phyloP scores from a whole-genome alignment of 768 basidiomycete genomes.

The Mycena polygramma region DNA sequence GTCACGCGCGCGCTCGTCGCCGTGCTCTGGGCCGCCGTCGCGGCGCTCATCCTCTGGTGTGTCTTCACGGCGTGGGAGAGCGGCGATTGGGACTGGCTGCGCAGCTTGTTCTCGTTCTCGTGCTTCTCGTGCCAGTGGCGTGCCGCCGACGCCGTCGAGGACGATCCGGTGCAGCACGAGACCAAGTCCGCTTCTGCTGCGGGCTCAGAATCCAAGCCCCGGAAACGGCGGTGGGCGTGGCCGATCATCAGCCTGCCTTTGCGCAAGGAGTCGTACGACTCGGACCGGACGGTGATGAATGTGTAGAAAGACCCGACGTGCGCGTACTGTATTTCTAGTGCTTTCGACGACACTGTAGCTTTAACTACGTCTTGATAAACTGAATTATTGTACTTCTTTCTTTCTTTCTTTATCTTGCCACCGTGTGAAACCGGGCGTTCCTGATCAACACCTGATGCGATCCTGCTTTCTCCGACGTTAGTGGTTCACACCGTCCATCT shows the following conservation, averaged over 20 bases:
- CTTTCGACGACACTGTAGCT: not conserved
- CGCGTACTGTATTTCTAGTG: slow-evolving; percentile 16
- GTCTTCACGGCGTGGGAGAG: slow-evolving; percentile 59
- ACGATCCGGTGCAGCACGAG: not conserved
- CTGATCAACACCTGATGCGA: too few relatives aligned
- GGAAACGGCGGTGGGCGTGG: not conserved
- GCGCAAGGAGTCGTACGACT: slow-evolving; percentile 14
- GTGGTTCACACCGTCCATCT: too few relatives aligned
- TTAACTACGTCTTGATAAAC: not conserved
- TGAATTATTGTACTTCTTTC: not conserved
- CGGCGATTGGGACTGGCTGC: slow-evolving; percentile 28
- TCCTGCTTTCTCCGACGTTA: too few relatives aligned
- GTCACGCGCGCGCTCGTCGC: slow-evolving; percentile 48
- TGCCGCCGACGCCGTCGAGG: slow-evolving; percentile 54
- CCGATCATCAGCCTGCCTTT: not conserved
- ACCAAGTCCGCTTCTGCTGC: slow-evolving; percentile 7
- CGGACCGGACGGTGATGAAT: slow-evolving; percentile 6
- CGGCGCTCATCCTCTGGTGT: slow-evolving; percentile 58
- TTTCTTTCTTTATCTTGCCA: too few relatives aligned
- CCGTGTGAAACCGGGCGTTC: too few relatives aligned
- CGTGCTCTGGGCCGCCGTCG: slow-evolving; percentile 44
- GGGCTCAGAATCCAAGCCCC: not conserved
- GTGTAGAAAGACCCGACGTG: not conserved
- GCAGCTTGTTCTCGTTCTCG: not conserved
- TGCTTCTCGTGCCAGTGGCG: too few relatives aligned